Base-by-base conservation (phyloP, 345 rosid species). In the Ricinus communis region DNA sequence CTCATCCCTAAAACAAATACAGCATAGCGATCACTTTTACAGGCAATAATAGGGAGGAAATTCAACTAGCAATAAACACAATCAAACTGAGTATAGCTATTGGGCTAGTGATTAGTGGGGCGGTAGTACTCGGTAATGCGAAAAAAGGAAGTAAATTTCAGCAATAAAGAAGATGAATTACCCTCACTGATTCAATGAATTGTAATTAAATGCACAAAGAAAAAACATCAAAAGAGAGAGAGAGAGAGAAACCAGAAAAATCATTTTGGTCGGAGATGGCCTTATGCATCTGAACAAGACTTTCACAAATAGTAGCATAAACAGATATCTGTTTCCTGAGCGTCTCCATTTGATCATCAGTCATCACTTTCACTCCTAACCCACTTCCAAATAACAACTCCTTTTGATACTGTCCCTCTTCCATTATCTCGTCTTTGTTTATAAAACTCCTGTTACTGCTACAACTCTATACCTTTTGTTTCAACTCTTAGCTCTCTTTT, bases 311-410 rank as follows among this genome's bases (percentile, higher is more conserved):
- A 15, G 77, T 70, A 28, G 85, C 74, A 58, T 86, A 91, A 21
- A 85, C 80, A 55, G 87, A 82, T 71, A 91, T 91, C 70, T 91
- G 97, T 70, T 84, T 89, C 70, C 92, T 79, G 50, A 86, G 77
- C 33, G 76, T 66, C 83, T 88, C 96, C 85, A 90, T 73, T 56
- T 92, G 97, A 72, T 88, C 97, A 61, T 92, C 93, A 14, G 89
- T 91, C 89, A 91, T 88, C 74, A 87, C 87, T 45, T 74, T 85
- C 67, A 79, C 80, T 2, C 50, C 70, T 7, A 54, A 43, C 2
- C 27, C 41, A 22, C 19, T 62, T 5, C 22, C 22, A 0, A 41
- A 11, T 21, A 62, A 21, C 24, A 43, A 3, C 47, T 47, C 57
- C 30, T 40, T 69, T 22, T 43, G 33, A 41, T 28, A 11, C 56